phyloP scores from a whole-genome alignment of 2,329 filamentous ascomycete species.

The Proliferodiscus dingleyae region DNA sequence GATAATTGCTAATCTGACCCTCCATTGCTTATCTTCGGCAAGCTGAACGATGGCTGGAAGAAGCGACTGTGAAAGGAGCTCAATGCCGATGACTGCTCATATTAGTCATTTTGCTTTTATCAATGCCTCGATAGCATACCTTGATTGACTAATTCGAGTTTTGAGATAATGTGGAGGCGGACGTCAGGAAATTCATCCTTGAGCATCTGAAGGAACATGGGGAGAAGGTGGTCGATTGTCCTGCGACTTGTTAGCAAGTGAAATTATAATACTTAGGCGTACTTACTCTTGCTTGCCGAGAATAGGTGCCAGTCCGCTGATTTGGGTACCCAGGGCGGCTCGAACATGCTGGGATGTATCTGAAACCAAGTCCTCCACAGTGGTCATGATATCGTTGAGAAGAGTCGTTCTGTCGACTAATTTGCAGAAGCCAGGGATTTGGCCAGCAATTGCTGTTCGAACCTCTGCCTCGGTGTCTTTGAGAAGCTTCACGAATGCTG shows the following conservation, averaged over 20 bases:
- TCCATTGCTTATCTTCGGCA: constrained; percentile 99
- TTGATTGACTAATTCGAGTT: constrained; percentile 96
- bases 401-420: constrained; percentile 83
- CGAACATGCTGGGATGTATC: constrained; percentile 96
- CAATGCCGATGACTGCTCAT: constrained; percentile 83
- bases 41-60: constrained; percentile 96
- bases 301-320: constrained; percentile 93
- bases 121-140: constrained; percentile 47
- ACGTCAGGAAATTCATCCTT: constrained; percentile 99
- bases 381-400: constrained; percentile 93
- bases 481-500: constrained; percentile 92
- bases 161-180: constrained; percentile 98
- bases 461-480: constrained; percentile 99
- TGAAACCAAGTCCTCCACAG: constrained; percentile 91
- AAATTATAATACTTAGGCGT: constrained; percentile 7
- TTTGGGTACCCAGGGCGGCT: constrained; percentile 90
- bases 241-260: constrained; percentile 40
- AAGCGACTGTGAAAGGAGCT: constrained; percentile 90
- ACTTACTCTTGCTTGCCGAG: constrained; percentile 94
- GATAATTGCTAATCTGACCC: constrained; percentile 94
- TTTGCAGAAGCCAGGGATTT: constrained; percentile 93
- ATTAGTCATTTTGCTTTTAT: constrained; percentile 16
- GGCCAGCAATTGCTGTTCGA: constrained; percentile 90
- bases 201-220: constrained; percentile 99
- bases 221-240: constrained; percentile 92